Evolutionary conservation across 2,329 filamentous ascomycete species (phyloP), one percentile per base, ranked within the genome.

Genomic region (Pyrenochaeta sp.): DNA sequence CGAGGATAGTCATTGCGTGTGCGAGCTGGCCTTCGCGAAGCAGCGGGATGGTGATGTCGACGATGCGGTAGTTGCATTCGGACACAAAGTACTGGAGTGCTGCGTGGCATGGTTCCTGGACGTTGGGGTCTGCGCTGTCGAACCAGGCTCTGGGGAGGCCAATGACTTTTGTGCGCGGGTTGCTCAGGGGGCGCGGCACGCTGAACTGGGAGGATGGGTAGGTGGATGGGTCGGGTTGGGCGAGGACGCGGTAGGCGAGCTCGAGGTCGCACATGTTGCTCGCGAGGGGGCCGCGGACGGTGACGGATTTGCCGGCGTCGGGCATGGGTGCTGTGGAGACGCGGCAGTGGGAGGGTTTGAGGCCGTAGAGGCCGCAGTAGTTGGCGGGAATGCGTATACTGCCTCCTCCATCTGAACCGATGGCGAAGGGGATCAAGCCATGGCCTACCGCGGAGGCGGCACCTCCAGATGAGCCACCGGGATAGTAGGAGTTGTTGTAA

Each of bases 241-340:
- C 81, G 81, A 95, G 90, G 58, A 89, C 68, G 35, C 89, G 85
- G 74, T 94, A 96, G n/a, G 88, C 87, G 38, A 91, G 78, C 49
- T 87, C 86, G 5, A 96, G 81, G 61, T 96, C 92, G 23, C 85
- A 77, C 51, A 88, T 88, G 41, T 81, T 93, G 34, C 83, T 80
- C 11, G 89, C 87, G 60, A 96, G 81, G 6, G 92, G 91, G 0
- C 90, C 89, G 6, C 82, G 76, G 11, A 94, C 86, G 42, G 81
- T 83, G 22, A 84, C 85, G 0, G 81, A 87, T 22, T 79, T 77
- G 18, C 81, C 81, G 37, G 84, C 77, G 44, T 82, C 82, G 10
- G 77, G 71, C 1, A 82, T 80, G 0, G 87, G 87, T 3, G 77
- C 75, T 35, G 50, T 77, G 29, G 81, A 81, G 5, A 88, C 81